Base-by-base conservation (phyloP, 495 filamentous ascomycete species). In the Penicillium robsamsonii region DNA sequence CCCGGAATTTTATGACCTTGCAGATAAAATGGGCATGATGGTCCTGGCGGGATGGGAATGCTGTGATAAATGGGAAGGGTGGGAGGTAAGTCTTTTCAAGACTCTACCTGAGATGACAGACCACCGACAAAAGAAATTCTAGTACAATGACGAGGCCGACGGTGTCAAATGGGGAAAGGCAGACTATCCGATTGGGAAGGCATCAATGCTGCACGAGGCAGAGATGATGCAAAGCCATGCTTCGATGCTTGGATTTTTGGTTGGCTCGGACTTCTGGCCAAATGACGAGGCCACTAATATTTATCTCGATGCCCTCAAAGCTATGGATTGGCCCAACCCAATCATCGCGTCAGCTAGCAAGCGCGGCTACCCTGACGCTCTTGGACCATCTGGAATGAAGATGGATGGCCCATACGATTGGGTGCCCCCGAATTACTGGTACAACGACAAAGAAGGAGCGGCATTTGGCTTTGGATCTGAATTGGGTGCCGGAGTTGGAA, bases 331-430 rank as follows among this genome's bases (percentile, higher is more conserved):
- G 83, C 64, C 78, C 12, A 74, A 70, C 15, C 84, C 85, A 0
- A 70, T 87, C 18, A 72, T 87, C 15, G 74, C 77, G 17, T 85
- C 84, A 0, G 85, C 85, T 2, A 75, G 77, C 24, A 79, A 79
- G 56, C 72, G 77, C 10, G 83, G 83, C 0, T 83, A 70, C 50
- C 80, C 84, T 0, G 41, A 74, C 8, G 58, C 70, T 13, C 72
- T 85, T 0, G 81, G 79, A 0, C 78, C 81, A 0, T 80, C 80
- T 0, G 84, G 84, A 1, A 77, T 88, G 75, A 86, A 85, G 58
- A 87, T 87, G 84, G 79, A 81, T 1, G 85, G 85, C 0, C 85
- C 85, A 0, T 88, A 88, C 59, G 85, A 87, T 67, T 87, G 82
- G 81, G 81, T 84, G 0, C 81, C 85, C 5, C 84, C 84, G 0